Evolutionary conservation across 768 basidiomycete species (phyloP).

Genomic region (Leccinum rimulosum): DNA sequence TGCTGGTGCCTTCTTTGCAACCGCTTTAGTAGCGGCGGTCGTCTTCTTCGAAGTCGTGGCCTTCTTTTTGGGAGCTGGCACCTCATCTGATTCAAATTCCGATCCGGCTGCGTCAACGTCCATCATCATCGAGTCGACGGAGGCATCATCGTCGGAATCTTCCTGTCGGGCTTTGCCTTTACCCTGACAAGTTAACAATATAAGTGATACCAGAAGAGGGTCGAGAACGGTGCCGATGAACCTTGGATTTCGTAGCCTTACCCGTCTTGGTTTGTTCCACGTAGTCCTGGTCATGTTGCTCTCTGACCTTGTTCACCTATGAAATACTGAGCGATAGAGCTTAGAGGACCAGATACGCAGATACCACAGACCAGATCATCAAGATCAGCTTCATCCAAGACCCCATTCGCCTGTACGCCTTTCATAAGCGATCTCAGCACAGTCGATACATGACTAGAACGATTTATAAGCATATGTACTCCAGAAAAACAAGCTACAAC

Average conservation of each 20-base stretch:
- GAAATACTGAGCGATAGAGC: neutral
- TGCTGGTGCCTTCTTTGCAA: conserved; percentile 46
- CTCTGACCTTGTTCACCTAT: conserved; percentile 69
- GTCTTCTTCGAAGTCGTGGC: conserved; percentile 35
- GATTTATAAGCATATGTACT: neutral
- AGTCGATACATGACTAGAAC: conserved; percentile 60
- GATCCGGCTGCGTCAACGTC: conserved; percentile 61
- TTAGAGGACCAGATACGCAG: neutral
- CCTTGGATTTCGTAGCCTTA: conserved; percentile 45
- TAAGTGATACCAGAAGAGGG: neutral
- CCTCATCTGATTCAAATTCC: conserved; percentile 46
- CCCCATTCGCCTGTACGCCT: conserved; percentile 62
- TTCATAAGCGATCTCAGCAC: conserved; percentile 63
- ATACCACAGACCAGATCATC: conserved; percentile 60
- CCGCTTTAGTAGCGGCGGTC: conserved; percentile 28
- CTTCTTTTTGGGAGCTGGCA: conserved; percentile 44
- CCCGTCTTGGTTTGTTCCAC: conserved; percentile 42
- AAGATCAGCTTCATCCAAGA: conserved; percentile 69
- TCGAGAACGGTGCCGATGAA: conserved; percentile 16
- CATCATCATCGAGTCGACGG: conserved; percentile 74
- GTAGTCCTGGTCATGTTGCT: conserved; percentile 65
- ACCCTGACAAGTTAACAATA: conserved; percentile 32
- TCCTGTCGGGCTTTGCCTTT: conserved; percentile 52
- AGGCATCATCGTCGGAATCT: conserved; percentile 50
- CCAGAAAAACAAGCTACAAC: conserved; percentile 28